Conservation (phyloP, 148 eudicot species). For the Chenopodium album region DNA sequence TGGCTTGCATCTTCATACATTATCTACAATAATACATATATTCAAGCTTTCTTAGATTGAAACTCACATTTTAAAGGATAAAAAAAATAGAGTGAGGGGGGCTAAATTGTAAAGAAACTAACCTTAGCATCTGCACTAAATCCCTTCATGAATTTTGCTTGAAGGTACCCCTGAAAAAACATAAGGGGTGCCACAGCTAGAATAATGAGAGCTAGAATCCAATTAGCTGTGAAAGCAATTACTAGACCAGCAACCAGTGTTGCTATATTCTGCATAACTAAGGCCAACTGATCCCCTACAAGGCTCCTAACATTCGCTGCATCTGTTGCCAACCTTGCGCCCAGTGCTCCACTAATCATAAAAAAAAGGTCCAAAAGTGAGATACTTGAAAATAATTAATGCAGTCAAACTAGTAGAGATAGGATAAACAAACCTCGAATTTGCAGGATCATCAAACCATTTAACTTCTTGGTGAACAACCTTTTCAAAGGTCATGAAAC, state of each 20-base stretch:
- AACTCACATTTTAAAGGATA: background rate
- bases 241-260: constrained; percentile 57
- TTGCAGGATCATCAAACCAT: constrained; percentile 83
- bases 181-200: constrained; percentile 58
- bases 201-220: constrained; percentile 69
- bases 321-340: constrained; percentile 84
- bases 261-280: constrained; percentile 61
- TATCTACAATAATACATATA: constrained; percentile 34
- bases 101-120: background rate
- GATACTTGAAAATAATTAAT: background rate
- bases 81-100: background rate
- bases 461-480: constrained; percentile 77
- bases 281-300: constrained; percentile 79
- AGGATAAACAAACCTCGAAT: constrained; percentile 57
- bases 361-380: background rate
- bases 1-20: constrained; percentile 94
- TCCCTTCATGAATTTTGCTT: constrained; percentile 57
- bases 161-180: constrained; percentile 57
- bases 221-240: constrained; percentile 73
- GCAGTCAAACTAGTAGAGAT: background rate
- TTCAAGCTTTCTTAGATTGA: background rate
- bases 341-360: constrained; percentile 66
- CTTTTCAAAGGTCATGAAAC: constrained; percentile 64
- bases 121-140: constrained; percentile 85
- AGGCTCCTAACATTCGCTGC: constrained; percentile 70